A percentile compares a stretch with the other conserved stretches of the same genome.
These are phyloP conservation scores for Malus hybrid DNA, from an alignment of 331 rosid species.

Conservation along the genomic window DNA sequence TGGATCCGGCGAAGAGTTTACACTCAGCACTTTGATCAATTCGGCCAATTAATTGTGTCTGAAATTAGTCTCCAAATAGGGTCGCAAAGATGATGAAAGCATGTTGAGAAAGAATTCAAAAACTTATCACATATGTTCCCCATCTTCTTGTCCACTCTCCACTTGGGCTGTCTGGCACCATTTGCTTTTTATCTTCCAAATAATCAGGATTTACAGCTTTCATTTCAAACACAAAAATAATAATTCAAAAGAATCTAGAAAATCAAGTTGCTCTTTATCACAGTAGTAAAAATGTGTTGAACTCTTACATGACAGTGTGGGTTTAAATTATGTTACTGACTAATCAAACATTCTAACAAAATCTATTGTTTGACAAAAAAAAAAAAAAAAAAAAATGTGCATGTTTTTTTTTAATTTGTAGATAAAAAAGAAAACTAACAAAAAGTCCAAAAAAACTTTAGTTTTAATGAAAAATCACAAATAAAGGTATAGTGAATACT, in stretches of 20 bases:
- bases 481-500: too few species aligned
- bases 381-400: too few species aligned
- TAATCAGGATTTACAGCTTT: constrained; percentile 2
- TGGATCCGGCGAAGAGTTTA: too few species aligned
- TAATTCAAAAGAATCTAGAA: not conserved
- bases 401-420: too few species aligned
- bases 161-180: constrained; percentile 5
- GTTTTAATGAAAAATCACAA: too few species aligned
- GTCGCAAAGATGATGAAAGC: not conserved
- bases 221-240: not conserved
- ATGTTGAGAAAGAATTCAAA: not conserved
- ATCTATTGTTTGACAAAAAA: too few species aligned
- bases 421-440: too few species aligned
- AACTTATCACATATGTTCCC: constrained; percentile 3
- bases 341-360: too few species aligned
- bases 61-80: not conserved
- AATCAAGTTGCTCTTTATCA: rapidly evolving
- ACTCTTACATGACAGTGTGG: rapidly evolving
- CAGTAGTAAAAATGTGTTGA: rapidly evolving
- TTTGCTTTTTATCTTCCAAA: constrained; percentile 6
- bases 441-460: too few species aligned
- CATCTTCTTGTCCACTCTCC: not conserved
- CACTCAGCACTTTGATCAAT: too few species aligned
- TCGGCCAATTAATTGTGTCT: too few species aligned
- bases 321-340: too few species aligned